Evolutionary conservation across 2,329 filamentous ascomycete genomes (phyloP), one percentile per base, ranked within the genome.

Genomic region (Biscogniauxia mediterranea): DNA sequence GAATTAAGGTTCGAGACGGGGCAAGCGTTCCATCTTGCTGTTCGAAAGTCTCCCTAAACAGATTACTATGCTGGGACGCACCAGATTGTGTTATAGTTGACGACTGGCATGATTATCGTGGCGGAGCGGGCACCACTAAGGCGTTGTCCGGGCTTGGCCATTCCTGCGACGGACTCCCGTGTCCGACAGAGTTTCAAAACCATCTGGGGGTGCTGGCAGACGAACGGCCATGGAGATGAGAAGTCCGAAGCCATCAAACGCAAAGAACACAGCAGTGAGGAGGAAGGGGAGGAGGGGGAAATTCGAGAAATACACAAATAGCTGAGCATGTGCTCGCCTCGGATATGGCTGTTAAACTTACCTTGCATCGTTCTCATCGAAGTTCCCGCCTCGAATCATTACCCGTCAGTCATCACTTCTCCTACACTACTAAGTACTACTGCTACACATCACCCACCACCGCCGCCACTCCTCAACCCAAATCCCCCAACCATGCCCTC

Each of bases 401-500:
- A 23, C 23, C 23, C 23, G 2, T 5, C 23, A 23, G 5, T 23
- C 23, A 23, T 5, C 23, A 23, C 23, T 23, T 23, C 23, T 23
- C 23, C 23, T 23, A 23, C 28, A 32, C 23, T 23, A 23, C 23
- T 23, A 32, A 28, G 2, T 13, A 32, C 3, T 13, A 9, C 28
- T 6, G 28, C 7, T 9, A n/a, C n/a, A n/a, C n/a, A 32, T 9
- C 7, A 9, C 28, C 11, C 11, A 32, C 28, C 28, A 1, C 11
- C 11, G 11, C 28, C 28, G 28, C 28, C 21, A 9, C 52, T 26
- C 54, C 4, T 3, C 51, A 26, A 66, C 25, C 17, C 2, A 23
- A 23, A 23, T 3, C 2, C 2, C 4, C 6, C 51, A 38, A 66
- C 25, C 20, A 72, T 72, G 70, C 52, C 67, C 2, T 32, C 58